Conservation (phyloP, 2,329 filamentous ascomycete genomes). For the Ceratocystis ficicola region DNA sequence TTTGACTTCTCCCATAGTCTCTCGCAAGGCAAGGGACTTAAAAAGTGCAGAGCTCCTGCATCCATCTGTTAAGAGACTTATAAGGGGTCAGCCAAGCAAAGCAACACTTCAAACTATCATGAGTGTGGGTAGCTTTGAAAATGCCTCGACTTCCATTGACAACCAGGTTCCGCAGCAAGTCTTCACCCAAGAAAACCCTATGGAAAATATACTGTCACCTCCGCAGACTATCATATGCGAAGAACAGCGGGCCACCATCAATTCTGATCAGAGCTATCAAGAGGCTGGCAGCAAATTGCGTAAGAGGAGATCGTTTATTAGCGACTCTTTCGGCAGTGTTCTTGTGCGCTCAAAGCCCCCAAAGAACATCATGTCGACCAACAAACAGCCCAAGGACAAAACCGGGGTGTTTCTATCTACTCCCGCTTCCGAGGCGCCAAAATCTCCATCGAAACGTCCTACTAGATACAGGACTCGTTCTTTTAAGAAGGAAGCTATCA, state of each 20-base stretch:
- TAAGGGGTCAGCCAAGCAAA: slow-evolving; percentile 34
- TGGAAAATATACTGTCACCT: no score
- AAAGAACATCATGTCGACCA: slow-evolving; percentile 15
- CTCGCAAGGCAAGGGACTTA: slow-evolving; percentile 28
- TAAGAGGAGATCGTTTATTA: slow-evolving; percentile 22
- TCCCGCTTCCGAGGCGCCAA: background rate
- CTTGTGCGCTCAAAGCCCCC: slow-evolving; percentile 11
- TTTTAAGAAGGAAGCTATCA: background rate
- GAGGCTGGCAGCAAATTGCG: slow-evolving; percentile 17
- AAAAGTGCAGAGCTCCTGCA: slow-evolving; percentile 29
- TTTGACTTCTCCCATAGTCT: slow-evolving; percentile 22
- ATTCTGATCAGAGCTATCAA: background rate
- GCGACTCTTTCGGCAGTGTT: slow-evolving; percentile 13
- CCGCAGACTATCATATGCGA: background rate
- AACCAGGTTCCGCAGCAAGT: slow-evolving; percentile 23
- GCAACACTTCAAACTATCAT: slow-evolving; percentile 40
- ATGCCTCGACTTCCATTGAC: slow-evolving; percentile 21
- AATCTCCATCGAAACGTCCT: slow-evolving; percentile 9
- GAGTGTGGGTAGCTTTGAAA: slow-evolving; percentile 38
- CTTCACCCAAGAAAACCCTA: slow-evolving; percentile 9
- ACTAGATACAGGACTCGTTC: slow-evolving; percentile 10
- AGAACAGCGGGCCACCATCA: background rate
- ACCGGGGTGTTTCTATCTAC: background rate
- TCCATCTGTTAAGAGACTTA: slow-evolving; percentile 28
- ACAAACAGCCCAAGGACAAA: slow-evolving; percentile 13